Conservation (phyloP, 805 yeast species). For the Saccharomycopsis schoenii region DNA sequence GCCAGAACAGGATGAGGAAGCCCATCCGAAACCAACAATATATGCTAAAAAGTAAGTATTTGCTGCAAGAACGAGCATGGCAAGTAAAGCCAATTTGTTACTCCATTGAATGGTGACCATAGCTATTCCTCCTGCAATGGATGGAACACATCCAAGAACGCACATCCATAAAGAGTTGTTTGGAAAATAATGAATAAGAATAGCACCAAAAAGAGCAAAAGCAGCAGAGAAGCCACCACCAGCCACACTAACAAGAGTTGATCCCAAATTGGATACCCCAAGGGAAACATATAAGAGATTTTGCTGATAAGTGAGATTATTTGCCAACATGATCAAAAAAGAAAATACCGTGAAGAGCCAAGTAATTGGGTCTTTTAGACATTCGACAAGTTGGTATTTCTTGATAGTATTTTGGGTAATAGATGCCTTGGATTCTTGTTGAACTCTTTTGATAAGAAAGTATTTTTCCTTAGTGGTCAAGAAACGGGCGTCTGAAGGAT, state of each 20-base stretch:
- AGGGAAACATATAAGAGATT: conserved; percentile 37
- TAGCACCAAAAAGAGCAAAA: conserved; percentile 32
- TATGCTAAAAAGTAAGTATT: conserved; percentile 23
- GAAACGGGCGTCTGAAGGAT: conserved; percentile 44
- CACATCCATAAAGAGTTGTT: conserved; percentile 32
- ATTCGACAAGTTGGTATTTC: conserved; percentile 39
- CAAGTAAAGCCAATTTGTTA: conserved; percentile 35
- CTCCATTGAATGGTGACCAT: conserved; percentile 23
- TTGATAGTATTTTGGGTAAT: conserved; percentile 40
- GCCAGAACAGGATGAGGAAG: conserved; percentile 31
- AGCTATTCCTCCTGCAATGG: conserved; percentile 26
- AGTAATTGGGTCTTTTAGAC: conserved; percentile 38
- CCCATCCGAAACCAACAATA: conserved; percentile 23
- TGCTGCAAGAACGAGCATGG: conserved; percentile 33
- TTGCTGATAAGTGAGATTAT: conserved; percentile 44
- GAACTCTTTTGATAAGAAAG: conserved; percentile 38
- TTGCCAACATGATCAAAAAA: conserved; percentile 40
- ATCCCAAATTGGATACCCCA: conserved; percentile 34
- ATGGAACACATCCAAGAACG: conserved; percentile 27
- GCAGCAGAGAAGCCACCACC: conserved; percentile 39
- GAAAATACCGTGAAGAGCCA: conserved; percentile 34
- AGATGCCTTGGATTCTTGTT: conserved; percentile 30
- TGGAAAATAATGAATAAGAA: conserved; percentile 26
- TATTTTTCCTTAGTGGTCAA: conserved; percentile 40
- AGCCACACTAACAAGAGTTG: conserved; percentile 46